Conservation (phyloP, 768 basidiomycete genomes). For the Pulveroboletus sp. region DNA sequence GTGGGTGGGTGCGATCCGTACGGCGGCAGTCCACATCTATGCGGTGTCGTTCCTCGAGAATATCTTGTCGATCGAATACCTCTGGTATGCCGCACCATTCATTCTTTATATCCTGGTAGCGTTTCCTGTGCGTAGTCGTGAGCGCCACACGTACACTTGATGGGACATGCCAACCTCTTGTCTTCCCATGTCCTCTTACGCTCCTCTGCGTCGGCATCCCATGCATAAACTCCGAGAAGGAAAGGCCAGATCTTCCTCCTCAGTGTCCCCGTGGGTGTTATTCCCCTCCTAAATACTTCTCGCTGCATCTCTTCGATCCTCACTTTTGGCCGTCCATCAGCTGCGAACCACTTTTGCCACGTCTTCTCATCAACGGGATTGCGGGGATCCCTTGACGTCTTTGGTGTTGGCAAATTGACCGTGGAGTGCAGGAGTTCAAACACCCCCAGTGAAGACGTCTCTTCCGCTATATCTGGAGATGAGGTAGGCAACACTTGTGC, state of each 20-base stretch:
- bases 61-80: conserved; percentile 73
- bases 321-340: conserved; percentile 62
- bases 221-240: conserved; percentile 76
- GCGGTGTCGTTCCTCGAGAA: conserved; percentile 87
- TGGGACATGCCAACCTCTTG: conserved; percentile 46
- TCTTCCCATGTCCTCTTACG: conserved; percentile 56
- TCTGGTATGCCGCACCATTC: conserved; percentile 84
- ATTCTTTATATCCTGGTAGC: conserved; percentile 65
- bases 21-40: conserved; percentile 97
- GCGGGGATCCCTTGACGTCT: conserved; percentile 72
- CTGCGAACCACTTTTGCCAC: conserved; percentile 79
- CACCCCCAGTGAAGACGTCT: conserved; percentile 72
- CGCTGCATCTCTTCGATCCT: conserved; percentile 63
- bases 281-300: conserved; percentile 76
- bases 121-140: conserved; percentile 40
- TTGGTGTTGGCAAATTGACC: conserved; percentile 75
- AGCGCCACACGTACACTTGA: conserved; percentile 2
- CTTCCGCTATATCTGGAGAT: conserved; percentile 47
- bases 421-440: conserved; percentile 83
- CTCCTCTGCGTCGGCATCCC: conserved; percentile 65
- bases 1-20: conserved; percentile 89
- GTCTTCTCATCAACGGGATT: conserved; percentile 70
- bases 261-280: conserved; percentile 47
- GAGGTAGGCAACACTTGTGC: conserved; percentile 60
- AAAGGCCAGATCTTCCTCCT: conserved; percentile 88